These are phyloP conservation scores for Sordariomycetes sp. DNA, from an alignment of 2,329 filamentous ascomycete species.

Conservation along the genomic window DNA sequence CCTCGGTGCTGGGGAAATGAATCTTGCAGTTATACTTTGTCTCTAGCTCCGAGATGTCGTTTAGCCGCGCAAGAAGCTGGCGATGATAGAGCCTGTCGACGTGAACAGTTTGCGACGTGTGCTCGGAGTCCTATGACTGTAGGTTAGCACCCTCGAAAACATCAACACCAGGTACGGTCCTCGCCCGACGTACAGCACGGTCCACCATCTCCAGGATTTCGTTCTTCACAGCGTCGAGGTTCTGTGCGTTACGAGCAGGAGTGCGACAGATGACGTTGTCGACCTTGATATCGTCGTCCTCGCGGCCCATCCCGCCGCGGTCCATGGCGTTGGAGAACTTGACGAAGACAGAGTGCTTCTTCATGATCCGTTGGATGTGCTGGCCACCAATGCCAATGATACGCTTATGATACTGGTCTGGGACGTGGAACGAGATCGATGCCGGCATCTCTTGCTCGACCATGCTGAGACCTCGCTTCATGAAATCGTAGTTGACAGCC, in stretches of 20 bases:
- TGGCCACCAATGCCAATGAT: constrained; percentile 98
- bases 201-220: constrained; percentile 99
- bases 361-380: constrained; percentile 99
- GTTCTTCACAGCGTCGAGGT: constrained; percentile 91
- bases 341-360: constrained; percentile 99
- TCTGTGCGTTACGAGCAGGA: constrained; percentile 92
- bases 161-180: background rate
- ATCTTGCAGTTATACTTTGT: constrained; percentile 99
- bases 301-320: constrained; percentile 79
- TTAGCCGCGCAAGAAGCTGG: constrained; percentile 78
- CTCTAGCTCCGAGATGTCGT: constrained; percentile 87
- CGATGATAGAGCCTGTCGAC: constrained; percentile 94
- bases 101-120: constrained; percentile 85
- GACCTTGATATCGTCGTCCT: constrained; percentile 96
- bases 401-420: constrained; percentile 97
- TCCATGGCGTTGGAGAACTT: constrained; percentile 99
- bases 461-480: constrained; percentile 82
- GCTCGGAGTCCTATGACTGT: constrained; percentile 69
- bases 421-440: constrained; percentile 97
- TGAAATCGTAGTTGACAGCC: constrained; percentile 82
- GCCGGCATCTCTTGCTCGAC: constrained; percentile 99
- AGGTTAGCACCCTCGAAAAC: constrained; percentile 6
- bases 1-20: constrained; percentile 92
- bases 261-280: constrained; percentile 99
- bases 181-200: constrained; percentile 50